Conservation (phyloP, 352 stramenopile genomes). For the Phytopythium boreale region DNA sequence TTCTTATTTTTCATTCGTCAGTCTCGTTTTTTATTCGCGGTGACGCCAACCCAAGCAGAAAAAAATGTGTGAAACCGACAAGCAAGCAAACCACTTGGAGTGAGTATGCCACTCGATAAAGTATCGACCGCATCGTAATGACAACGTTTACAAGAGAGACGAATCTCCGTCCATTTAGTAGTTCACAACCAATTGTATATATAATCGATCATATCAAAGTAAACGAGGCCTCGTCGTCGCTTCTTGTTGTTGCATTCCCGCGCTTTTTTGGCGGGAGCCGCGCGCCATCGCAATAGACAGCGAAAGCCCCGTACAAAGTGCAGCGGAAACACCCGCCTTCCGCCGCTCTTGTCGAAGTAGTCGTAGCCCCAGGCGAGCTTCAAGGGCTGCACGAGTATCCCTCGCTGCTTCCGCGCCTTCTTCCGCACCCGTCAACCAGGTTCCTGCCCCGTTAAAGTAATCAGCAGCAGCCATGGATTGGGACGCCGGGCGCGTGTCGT, state of each 20-base stretch:
- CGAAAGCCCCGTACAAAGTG: not conserved
- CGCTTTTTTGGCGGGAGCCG: slow-evolving; percentile 1
- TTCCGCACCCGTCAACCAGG: not conserved
- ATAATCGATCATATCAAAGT: not conserved
- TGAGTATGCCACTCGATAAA: not conserved
- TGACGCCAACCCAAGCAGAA: not conserved
- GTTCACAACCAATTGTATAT: not conserved
- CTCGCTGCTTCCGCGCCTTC: not conserved
- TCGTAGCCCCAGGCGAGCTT: not conserved
- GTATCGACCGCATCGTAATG: not conserved
- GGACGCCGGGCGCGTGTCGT: slow-evolving; percentile 74
- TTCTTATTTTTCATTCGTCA: too few relatives aligned
- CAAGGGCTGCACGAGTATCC: not conserved
- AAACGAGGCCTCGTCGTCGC: not conserved
- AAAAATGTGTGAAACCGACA: not conserved
- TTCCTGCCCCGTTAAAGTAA: not conserved
- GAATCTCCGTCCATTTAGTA: too few relatives aligned
- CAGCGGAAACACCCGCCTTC: too few relatives aligned
- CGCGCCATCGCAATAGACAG: not conserved
- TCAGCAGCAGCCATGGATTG: slow-evolving; percentile 59
- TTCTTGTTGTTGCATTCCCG: not conserved
- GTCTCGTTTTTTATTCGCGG: too few relatives aligned
- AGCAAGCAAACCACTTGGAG: slow-evolving; percentile 2
- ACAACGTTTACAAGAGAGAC: not conserved
- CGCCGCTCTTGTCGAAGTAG: not conserved